Conservation (phyloP, 2,329 filamentous ascomycete genomes). For the Trematosphaeria pertusa region DNA sequence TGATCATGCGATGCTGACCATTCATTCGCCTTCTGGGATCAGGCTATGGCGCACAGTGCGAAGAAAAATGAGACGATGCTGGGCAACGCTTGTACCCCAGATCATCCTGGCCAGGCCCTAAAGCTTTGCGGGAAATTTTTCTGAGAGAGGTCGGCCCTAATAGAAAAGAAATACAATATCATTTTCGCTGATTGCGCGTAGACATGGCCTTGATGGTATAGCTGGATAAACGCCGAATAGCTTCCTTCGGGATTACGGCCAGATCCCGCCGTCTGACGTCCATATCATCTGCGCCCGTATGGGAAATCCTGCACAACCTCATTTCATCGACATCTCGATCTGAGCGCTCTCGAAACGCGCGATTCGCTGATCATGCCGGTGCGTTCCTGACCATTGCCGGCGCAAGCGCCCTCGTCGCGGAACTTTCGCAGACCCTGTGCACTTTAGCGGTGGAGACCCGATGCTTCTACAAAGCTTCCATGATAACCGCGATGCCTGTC, state of each 20-base stretch:
- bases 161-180: conserved; percentile 7
- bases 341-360: conserved; percentile 14
- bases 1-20: conserved; percentile 18
- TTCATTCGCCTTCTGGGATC: conserved; percentile 7
- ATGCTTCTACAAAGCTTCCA: conserved; percentile 23
- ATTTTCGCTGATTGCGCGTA: conserved; percentile 23
- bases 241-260: conserved; percentile 27
- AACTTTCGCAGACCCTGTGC: no score
- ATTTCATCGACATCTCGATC: conserved; percentile 6
- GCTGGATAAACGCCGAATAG: conserved; percentile 12
- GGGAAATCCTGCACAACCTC: conserved; percentile 6
- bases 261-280: conserved; percentile 30
- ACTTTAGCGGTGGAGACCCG: conserved; percentile 13
- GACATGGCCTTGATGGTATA: conserved; percentile 21
- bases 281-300: conserved; percentile 20
- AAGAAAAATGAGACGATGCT: conserved; percentile 1
- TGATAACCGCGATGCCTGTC: conserved; percentile 18
- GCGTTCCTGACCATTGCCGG: conserved; percentile 6
- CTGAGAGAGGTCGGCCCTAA: conserved; percentile 6
- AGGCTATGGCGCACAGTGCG: not conserved
- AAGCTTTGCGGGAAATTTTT: conserved; percentile 14
- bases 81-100: conserved; percentile 19
- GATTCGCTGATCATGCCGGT: conserved; percentile 18
- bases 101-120: conserved; percentile 18
- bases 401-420: conserved; percentile 4